phyloP scores from a whole-genome alignment of 345 rosid species.

The Rhizophora apiculata region DNA sequence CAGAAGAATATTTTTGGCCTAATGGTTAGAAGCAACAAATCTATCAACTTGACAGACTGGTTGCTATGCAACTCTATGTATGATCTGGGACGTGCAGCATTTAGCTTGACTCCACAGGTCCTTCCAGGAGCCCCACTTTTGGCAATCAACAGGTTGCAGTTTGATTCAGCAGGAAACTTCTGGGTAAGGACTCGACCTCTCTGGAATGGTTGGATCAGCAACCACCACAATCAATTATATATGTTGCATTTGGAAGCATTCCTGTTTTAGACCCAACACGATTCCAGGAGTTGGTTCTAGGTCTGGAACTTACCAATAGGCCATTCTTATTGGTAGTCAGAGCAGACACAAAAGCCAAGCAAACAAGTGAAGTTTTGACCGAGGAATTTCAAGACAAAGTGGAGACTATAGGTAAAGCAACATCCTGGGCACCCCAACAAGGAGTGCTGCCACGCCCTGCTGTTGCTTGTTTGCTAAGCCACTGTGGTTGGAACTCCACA shows the following conservation, averaged over 20 bases:
- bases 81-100: conserved; percentile 25
- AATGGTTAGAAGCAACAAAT: conserved; percentile 9
- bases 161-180: conserved; percentile 1
- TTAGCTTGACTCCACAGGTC: conserved; percentile 3
- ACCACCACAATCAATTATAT: conserved; percentile 8
- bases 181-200: conserved; percentile 6
- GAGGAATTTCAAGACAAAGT: background rate
- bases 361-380: background rate
- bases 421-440: conserved; percentile 14
- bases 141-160: background rate
- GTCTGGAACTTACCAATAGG: conserved; percentile 12
- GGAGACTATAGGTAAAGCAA: background rate
- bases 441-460: conserved; percentile 13
- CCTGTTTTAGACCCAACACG: background rate
- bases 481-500: conserved; percentile 26
- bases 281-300: conserved; percentile 19
- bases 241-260: conserved; percentile 18
- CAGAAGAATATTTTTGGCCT: conserved; percentile 29
- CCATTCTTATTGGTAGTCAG: conserved; percentile 21
- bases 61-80: conserved; percentile 23
- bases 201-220: conserved; percentile 23
- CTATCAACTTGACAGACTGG: conserved; percentile 32
- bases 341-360: background rate
- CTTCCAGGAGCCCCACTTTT: conserved; percentile 20
- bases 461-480: conserved; percentile 20